A percentile compares a stretch with the other conserved stretches of the same genome.
Evolutionary conservation across 129 eudicot genomes (phyloP).

Genomic region (Tanacetum coccineum): DNA sequence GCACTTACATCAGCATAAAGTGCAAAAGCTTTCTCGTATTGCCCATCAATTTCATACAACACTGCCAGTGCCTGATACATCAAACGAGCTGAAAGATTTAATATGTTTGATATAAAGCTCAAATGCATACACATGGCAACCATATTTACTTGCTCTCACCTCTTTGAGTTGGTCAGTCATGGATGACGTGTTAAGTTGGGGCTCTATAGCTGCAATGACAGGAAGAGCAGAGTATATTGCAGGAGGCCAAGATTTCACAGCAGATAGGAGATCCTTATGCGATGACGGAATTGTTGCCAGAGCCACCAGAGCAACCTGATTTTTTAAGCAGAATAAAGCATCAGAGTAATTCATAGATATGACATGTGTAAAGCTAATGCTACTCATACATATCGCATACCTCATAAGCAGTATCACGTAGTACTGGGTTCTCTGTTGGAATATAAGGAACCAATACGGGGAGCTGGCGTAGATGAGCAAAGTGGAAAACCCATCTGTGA

Average conservation of each 20-base stretch:
- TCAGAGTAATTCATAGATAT: not conserved
- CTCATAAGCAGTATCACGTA: constrained; percentile 98
- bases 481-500: constrained; percentile 95
- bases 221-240: constrained; percentile 65
- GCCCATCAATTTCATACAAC: constrained; percentile 82
- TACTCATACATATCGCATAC: constrained; percentile 27
- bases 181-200: constrained; percentile 88
- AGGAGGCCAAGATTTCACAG: constrained; percentile 94
- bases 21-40: constrained; percentile 88
- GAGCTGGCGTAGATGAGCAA: constrained; percentile 99
- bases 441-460: constrained; percentile 91
- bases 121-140: constrained; percentile 2
- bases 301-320: constrained; percentile 94
- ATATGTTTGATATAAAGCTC: constrained; percentile 17
- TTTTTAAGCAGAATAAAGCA: constrained; percentile 5
- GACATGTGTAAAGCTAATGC: constrained; percentile 12
- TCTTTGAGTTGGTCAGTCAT: constrained; percentile 82
- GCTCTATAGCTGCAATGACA: constrained; percentile 78
- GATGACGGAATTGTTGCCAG: constrained; percentile 84
- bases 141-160: constrained; percentile 33
- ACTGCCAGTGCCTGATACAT: constrained; percentile 86
- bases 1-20: constrained; percentile 93
- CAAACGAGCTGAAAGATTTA: constrained; percentile 16
- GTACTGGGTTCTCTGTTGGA: constrained; percentile 89
- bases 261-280: constrained; percentile 78